Evolutionary conservation across 805 yeast genomes (phyloP).

Genomic region (Candida gorgasii): DNA sequence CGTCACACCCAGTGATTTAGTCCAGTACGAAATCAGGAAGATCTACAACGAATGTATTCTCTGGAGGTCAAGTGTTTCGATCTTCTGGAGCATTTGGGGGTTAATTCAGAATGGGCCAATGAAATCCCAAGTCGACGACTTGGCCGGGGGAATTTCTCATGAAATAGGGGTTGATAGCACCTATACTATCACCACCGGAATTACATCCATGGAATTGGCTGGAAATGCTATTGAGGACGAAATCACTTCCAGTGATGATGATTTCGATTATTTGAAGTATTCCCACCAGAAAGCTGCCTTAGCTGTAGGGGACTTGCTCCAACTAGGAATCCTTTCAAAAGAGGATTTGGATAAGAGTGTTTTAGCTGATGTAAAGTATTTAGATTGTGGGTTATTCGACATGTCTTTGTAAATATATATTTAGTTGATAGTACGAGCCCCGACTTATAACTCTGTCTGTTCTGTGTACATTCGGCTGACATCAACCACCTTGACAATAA

Average conservation of each 20-base stretch:
- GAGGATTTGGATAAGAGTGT: conserved; percentile 27
- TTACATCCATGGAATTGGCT: conserved; percentile 48
- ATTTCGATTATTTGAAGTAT: conserved; percentile 77
- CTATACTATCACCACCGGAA: conserved; percentile 48
- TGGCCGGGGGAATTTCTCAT: conserved; percentile 15
- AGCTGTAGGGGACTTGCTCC: conserved; percentile 72
- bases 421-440: too few species aligned
- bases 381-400: conserved; percentile 31
- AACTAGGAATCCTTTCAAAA: conserved; percentile 50
- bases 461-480: too few species aligned
- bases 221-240: conserved; percentile 25
- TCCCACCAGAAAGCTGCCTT: conserved; percentile 72
- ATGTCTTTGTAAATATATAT: too few species aligned
- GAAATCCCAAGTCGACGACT: conserved; percentile 13
- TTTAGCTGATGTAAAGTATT: conserved; percentile 34
- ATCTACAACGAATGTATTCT: conserved; percentile 63
- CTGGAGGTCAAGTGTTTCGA: conserved; percentile 81
- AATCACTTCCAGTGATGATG: conserved; percentile 50
- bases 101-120: conserved; percentile 69
- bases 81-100: conserved; percentile 93
- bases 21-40: conserved; percentile 46
- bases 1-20: conserved; percentile 21
- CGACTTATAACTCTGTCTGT: too few species aligned
- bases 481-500: too few species aligned
- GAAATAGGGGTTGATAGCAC: conserved; percentile 43